phyloP scores from a whole-genome alignment of 805 yeast genomes.

The Candida qinlingensis region DNA sequence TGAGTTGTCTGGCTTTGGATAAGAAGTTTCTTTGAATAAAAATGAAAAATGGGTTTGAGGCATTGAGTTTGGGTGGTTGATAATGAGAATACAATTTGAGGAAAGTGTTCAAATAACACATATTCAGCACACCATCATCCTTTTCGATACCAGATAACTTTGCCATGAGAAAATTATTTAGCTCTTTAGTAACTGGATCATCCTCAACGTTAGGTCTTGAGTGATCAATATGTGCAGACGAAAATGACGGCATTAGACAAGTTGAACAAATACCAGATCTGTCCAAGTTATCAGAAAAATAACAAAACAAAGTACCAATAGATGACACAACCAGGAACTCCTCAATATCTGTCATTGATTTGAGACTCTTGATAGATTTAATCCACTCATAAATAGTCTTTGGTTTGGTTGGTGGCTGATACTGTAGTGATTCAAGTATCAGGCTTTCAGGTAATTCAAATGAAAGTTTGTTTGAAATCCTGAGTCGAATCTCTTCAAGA shows the following conservation, averaged over 20 bases:
- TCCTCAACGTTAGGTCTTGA: conserved; percentile 26
- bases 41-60: conserved; percentile 29
- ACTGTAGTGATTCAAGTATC: not conserved
- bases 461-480: conserved; percentile 2
- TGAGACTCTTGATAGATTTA: not conserved
- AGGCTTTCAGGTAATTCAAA: not conserved
- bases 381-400: conserved; percentile 10
- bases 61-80: conserved; percentile 38
- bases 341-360: conserved; percentile 3
- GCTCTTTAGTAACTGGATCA: not conserved
- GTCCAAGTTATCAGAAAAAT: conserved; percentile 27
- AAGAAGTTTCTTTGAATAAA: conserved; percentile 37
- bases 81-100: conserved; percentile 48
- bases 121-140: conserved; percentile 27
- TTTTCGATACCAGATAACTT: not conserved
- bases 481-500: conserved; percentile 16
- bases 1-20: conserved; percentile 46
- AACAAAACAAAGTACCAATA: conserved; percentile 36
- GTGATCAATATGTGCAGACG: conserved; percentile 17
- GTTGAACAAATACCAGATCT: conserved; percentile 8
- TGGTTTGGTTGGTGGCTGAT: not conserved
- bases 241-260: conserved; percentile 10
- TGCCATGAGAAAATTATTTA: not conserved
- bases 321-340: conserved; percentile 28
- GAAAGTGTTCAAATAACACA: conserved; percentile 41